Conservation (phyloP, 139 green algal genomes). For the Desmodesmus armatus region DNA sequence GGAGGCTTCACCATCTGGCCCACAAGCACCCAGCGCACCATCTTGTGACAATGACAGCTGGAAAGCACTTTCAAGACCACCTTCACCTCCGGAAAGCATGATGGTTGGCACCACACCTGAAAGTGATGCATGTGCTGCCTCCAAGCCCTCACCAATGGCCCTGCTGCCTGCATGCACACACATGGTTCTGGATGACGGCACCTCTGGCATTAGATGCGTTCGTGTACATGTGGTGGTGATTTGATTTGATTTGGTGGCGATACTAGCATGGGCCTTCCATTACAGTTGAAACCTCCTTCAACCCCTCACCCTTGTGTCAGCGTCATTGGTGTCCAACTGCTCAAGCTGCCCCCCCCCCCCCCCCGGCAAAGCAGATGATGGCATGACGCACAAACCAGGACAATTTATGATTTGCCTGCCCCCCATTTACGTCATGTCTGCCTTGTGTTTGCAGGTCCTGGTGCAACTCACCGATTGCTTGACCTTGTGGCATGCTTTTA, state of each 20-base stretch:
- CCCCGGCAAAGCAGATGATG: too few species aligned
- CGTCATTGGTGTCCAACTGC: not conserved
- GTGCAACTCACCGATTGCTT: not conserved
- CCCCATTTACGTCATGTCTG: not conserved
- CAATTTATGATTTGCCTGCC: too few species aligned
- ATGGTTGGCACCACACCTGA: not conserved
- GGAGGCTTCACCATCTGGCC: not conserved
- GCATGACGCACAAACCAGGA: too few species aligned
- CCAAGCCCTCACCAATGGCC: not conserved
- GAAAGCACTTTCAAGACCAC: not conserved
- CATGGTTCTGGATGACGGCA: not conserved
- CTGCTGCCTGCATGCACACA: not conserved
- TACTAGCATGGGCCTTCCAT: not conserved
- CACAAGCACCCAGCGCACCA: too few species aligned
- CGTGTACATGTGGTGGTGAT: not conserved
- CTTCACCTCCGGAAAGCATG: not conserved
- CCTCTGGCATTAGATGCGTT: not conserved
- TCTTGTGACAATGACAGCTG: not conserved
- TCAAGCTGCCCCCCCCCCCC: not conserved
- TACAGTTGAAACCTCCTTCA: not conserved
- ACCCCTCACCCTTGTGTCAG: not conserved
- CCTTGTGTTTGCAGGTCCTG: too few species aligned
- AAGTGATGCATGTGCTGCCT: not conserved
- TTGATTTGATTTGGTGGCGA: not conserved
- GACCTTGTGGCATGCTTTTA: not conserved